A percentile compares a stretch with the other conserved stretches of the same genome.
These are phyloP conservation scores for Verticillium dahliae DNA, from an alignment of 2,329 filamentous ascomycete species.

Conservation along the genomic window DNA sequence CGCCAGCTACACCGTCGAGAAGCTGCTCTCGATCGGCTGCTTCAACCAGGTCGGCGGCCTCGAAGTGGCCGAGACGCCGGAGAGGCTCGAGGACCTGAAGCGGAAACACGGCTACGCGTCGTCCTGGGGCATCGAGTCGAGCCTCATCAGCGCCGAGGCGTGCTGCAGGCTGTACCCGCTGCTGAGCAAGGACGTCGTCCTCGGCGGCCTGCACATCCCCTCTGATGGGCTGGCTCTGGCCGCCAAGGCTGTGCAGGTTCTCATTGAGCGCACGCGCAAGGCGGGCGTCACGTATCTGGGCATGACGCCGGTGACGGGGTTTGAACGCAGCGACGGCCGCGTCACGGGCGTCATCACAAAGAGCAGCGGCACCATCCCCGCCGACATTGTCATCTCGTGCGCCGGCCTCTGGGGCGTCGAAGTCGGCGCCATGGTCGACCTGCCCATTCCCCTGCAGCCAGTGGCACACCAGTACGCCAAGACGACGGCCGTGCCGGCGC, in stretches of 20 bases:
- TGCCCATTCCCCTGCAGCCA: constrained; percentile 52
- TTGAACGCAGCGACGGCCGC: constrained; percentile 37
- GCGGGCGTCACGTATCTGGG: constrained; percentile 54
- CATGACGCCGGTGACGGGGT: constrained; percentile 50
- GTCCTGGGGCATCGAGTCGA: constrained; percentile 54
- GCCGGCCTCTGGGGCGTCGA: constrained; percentile 63
- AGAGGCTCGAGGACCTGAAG: constrained; percentile 53
- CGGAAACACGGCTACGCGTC: constrained; percentile 53
- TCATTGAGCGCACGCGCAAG: constrained; percentile 49
- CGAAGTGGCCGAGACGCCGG: constrained; percentile 55
- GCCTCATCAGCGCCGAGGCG: constrained; percentile 42
- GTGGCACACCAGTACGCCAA: constrained; percentile 60
- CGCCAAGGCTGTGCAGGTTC: constrained; percentile 52
- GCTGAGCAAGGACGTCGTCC: constrained; percentile 43
- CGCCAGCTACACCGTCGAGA: constrained; percentile 56
- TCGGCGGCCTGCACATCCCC: constrained; percentile 55
- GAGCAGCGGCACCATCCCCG: constrained; percentile 37
- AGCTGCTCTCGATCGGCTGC: constrained; percentile 49
- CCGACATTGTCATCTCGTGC: constrained; percentile 56
- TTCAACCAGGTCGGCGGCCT: constrained; percentile 59
- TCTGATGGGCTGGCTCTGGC: constrained; percentile 55
- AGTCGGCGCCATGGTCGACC: constrained; percentile 52
- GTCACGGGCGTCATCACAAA: constrained; percentile 51
- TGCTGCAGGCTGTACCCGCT: constrained; percentile 48
- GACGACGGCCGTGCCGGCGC: constrained; percentile 44